Conservation (phyloP, 129 eudicot genomes). For the Chrysanthemum lavandulifolium region DNA sequence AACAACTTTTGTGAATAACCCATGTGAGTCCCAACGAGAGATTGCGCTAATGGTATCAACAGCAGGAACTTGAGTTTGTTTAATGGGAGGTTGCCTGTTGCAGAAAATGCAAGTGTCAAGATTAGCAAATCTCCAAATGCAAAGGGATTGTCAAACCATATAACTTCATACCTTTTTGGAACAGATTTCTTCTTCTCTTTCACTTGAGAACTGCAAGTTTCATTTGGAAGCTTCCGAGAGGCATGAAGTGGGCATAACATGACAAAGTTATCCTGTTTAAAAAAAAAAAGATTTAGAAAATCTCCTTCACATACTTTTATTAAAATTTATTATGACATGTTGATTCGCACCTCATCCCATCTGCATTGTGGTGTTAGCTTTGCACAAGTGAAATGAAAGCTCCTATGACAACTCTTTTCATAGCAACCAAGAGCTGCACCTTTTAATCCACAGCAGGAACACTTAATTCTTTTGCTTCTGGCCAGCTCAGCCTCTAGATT, state of each 20-base stretch:
- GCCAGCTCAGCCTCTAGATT: slow-evolving; percentile 75
- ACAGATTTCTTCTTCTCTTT: slow-evolving; percentile 41
- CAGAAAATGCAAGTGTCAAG: neutral
- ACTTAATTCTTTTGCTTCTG: slow-evolving; percentile 83
- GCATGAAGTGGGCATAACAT: slow-evolving; percentile 91
- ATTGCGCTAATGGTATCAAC: slow-evolving; percentile 19
- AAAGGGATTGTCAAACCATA: neutral
- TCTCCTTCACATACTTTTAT: too few relatives aligned
- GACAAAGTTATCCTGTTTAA: slow-evolving; percentile 90
- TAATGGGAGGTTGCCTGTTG: slow-evolving; percentile 38
- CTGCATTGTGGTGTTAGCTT: slow-evolving; percentile 70
- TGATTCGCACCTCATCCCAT: slow-evolving; percentile 76
- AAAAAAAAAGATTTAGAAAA: too few relatives aligned
- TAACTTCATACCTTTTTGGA: slow-evolving; percentile 44
- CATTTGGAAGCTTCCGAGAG: slow-evolving; percentile 61
- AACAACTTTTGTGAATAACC: slow-evolving; percentile 53
- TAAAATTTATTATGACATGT: slow-evolving; percentile 1
- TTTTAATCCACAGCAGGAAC: slow-evolving; percentile 80
- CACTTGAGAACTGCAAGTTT: slow-evolving; percentile 38
- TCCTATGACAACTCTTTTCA: slow-evolving; percentile 74
- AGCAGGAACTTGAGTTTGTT: slow-evolving; percentile 36
- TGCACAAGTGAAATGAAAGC: slow-evolving; percentile 97
- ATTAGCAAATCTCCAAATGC: neutral
- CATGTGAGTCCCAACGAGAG: slow-evolving; percentile 47
- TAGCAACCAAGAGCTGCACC: slow-evolving; percentile 98